Conservation (phyloP, 2,329 filamentous ascomycete genomes). For the Biscogniauxia sp. region DNA sequence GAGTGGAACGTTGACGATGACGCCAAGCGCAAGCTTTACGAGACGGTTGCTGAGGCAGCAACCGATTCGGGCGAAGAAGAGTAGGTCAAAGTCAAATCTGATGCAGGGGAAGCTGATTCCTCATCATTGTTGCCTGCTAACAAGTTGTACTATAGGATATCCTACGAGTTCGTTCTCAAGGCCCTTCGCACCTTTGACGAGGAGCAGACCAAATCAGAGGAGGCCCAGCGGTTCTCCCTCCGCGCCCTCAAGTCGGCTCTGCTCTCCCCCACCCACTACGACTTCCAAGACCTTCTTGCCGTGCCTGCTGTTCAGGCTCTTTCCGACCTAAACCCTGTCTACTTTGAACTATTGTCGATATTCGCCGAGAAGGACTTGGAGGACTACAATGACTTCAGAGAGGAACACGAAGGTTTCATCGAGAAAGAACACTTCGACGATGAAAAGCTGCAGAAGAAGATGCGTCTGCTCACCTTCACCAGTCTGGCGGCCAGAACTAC, state of each 20-base stretch:
- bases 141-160: conserved; percentile 39
- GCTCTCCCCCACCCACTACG: conserved; percentile 56
- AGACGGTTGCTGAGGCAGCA: conserved; percentile 78
- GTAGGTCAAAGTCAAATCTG: conserved; percentile 45
- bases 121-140: conserved; percentile 5
- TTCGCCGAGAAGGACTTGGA: conserved; percentile 93
- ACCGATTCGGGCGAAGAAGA: conserved; percentile 73
- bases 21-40: conserved; percentile 79
- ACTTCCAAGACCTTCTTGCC: conserved; percentile 78
- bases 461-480: conserved; percentile 90
- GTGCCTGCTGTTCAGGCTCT: conserved; percentile 84
- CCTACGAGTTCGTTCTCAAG: conserved; percentile 67
- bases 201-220: conserved; percentile 55
- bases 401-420: conserved; percentile 84
- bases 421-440: conserved; percentile 72
- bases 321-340: conserved; percentile 76
- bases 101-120: no score
- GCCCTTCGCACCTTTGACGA: conserved; percentile 61
- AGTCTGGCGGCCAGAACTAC: conserved; percentile 81
- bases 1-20: conserved; percentile 82
- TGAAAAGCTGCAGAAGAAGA: conserved; percentile 83
- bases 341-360: conserved; percentile 91
- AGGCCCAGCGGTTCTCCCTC: conserved; percentile 59
- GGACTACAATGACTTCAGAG: conserved; percentile 92
- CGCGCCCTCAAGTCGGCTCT: conserved; percentile 55